Evolutionary conservation across 345 rosid species (phyloP), one percentile per base, ranked within the genome.

Genomic region (Populus deltoides): DNA sequence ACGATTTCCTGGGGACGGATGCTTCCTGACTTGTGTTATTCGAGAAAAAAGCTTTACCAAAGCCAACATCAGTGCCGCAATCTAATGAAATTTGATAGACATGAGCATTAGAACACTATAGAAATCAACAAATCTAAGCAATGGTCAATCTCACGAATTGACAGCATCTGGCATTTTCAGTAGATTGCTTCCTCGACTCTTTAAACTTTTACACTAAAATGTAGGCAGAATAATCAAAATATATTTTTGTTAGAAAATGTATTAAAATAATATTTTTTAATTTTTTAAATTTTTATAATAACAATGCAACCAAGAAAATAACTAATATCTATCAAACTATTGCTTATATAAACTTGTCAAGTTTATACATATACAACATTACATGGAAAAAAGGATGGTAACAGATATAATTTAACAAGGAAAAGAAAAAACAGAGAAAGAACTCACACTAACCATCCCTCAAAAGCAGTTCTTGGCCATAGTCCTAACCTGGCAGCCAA

Each of bases 291-390:
- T 31, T 31, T 31, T 31, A 31, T 31, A 31, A 39, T 2, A 53
- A 18, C 61, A 22, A 53, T 7, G 61, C 9, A 55, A 22, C 25
- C 25, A 20, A 22, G 61, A 47, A 47, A 17, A 18, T 53, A n/a
- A n/a, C 63, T 24, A n/a, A 3, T 59, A 57, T 24, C 13, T 10
- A 9, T n/a, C 13, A 59, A n/a, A 27, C 35, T 39, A 75, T 79
- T 74, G 81, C 61, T 65, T 24, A 77, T 53, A 82, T 82, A 84
- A 86, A 80, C 86, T 78, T 78, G 12, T 31, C 31, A 62, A 80
- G 86, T 75, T 84, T 77, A 82, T 63, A 84, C 80, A 80, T 63
- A 20, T 12, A 82, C 61, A 80, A 69, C 67, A 78, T 59, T 33
- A n/a, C 43, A 17, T 70, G 63, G 8, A 12, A 38, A 18, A 36